These are phyloP conservation scores for Aspergillus arachidicola DNA, from an alignment of 2,329 filamentous ascomycete species.

Conservation along the genomic window DNA sequence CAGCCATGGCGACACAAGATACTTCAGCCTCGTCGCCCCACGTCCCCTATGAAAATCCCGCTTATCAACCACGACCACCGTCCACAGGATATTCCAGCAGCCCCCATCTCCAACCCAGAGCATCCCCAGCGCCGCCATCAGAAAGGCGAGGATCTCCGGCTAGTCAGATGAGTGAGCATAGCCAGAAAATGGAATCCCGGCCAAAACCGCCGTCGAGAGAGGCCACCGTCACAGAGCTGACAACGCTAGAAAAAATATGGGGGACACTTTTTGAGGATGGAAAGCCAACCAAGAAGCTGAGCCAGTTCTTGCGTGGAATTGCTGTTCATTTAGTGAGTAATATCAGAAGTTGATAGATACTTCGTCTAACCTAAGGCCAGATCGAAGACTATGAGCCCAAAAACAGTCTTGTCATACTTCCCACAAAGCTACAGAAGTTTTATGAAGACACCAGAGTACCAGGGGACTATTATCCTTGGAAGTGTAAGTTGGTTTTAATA, in stretches of 20 bases:
- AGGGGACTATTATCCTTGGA: constrained; percentile 69
- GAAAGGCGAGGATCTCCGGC: constrained; percentile 39
- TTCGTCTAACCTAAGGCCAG: constrained; percentile 42
- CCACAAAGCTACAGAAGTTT: constrained; percentile 73
- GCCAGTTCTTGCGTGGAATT: constrained; percentile 72
- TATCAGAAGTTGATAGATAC: background rate
- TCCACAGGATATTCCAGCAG: constrained; percentile 24
- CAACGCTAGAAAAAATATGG: constrained; percentile 73
- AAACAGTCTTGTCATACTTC: constrained; percentile 71
- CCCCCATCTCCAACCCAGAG: constrained; percentile 23
- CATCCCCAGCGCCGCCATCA: constrained; percentile 23
- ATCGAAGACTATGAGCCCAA: constrained; percentile 70
- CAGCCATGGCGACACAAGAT: constrained; percentile 20
- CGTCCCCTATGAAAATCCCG: constrained; percentile 7
- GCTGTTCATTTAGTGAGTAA: constrained; percentile 70
- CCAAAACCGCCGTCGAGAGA: constrained; percentile 43
- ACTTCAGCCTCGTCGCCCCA: constrained; percentile 22
- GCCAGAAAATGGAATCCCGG: constrained; percentile 32
- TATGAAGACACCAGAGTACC: constrained; percentile 68
- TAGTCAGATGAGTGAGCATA: constrained; percentile 38
- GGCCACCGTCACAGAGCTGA: constrained; percentile 52
- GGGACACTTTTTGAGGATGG: constrained; percentile 71
- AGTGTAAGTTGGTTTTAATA: constrained; percentile 49
- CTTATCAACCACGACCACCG: constrained; percentile 25
- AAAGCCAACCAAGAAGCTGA: constrained; percentile 67